A percentile compares a stretch with the other conserved stretches of the same genome.
phyloP scores from a whole-genome alignment of 1,139 yeast genomes.

The Candida smagusa region DNA sequence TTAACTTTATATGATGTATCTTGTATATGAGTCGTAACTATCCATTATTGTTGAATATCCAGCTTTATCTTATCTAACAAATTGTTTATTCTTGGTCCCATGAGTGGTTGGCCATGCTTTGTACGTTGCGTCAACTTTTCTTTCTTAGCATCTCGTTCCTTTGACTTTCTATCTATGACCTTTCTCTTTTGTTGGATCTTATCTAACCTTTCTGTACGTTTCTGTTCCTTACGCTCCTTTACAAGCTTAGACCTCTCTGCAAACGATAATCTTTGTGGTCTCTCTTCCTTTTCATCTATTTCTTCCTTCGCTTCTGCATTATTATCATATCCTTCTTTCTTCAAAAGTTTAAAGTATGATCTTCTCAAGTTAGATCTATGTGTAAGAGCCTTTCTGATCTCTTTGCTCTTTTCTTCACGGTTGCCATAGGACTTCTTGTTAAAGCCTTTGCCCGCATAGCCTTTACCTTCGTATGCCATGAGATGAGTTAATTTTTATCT shows the following conservation, averaged over 20 bases:
- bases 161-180: slow-evolving; percentile 14
- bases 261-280: slow-evolving; percentile 23
- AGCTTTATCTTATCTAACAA: slow-evolving; percentile 72
- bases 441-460: slow-evolving; percentile 5
- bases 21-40: background rate
- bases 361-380: slow-evolving; percentile 84
- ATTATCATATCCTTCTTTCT: slow-evolving; percentile 59
- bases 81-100: slow-evolving; percentile 85
- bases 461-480: slow-evolving; percentile 6
- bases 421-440: slow-evolving; percentile 28
- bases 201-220: slow-evolving; percentile 26
- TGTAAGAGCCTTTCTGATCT: slow-evolving; percentile 71
- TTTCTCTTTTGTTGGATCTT: slow-evolving; percentile 16
- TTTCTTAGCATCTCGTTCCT: slow-evolving; percentile 43
- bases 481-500: slow-evolving; percentile 5
- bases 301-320: slow-evolving; percentile 7
- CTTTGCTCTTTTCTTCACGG: slow-evolving; percentile 44
- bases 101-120: slow-evolving; percentile 76
- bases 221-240: slow-evolving; percentile 21
- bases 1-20: no score
- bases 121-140: slow-evolving; percentile 59
- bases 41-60: slow-evolving; percentile 20
- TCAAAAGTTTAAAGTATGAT: slow-evolving; percentile 75
- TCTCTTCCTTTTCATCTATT: slow-evolving; percentile 3
- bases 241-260: slow-evolving; percentile 48